A percentile compares a stretch with the other conserved stretches of the same genome.
phyloP scores from a whole-genome alignment of 1,284 basidiomycete genomes.

The Ceratobasidium sp. region DNA sequence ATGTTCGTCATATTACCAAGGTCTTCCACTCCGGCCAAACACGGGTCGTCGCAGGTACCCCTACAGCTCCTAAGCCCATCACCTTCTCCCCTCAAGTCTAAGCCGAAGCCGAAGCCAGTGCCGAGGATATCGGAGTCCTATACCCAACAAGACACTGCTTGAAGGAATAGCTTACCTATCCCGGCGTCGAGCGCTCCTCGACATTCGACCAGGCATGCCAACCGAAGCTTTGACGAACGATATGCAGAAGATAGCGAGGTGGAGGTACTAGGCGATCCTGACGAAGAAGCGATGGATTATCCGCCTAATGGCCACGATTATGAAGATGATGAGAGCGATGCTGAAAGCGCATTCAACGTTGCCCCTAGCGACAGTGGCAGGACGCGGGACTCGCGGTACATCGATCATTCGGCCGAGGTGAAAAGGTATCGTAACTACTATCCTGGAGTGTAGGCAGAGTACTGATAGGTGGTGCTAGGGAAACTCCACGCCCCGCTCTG shows the following conservation, averaged over 20 bases:
- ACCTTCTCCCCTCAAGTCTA: background rate
- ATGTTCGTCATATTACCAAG: background rate
- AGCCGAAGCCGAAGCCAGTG: background rate
- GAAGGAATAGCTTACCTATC: too few relatives aligned
- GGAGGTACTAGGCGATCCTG: background rate
- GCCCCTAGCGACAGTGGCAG: background rate
- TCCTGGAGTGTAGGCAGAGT: background rate
- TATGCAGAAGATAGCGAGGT: background rate
- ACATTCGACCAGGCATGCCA: too few relatives aligned
- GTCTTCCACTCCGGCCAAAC: background rate
- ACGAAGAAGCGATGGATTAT: too few relatives aligned
- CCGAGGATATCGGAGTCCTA: too few relatives aligned
- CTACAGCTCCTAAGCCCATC: slow-evolving; percentile 7
- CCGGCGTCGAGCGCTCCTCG: too few relatives aligned
- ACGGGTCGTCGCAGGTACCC: background rate
- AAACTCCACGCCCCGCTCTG: background rate
- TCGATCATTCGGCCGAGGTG: background rate
- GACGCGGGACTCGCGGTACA: background rate
- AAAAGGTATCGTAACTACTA: background rate
- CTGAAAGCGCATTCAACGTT: background rate
- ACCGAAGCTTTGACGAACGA: too few relatives aligned
- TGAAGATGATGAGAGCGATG: background rate
- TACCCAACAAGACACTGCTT: too few relatives aligned
- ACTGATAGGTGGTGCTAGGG: background rate
- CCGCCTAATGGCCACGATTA: too few relatives aligned